Evolutionary conservation across 2,329 filamentous ascomycete genomes (phyloP).

Genomic region (Aspergillus transmontanensis): DNA sequence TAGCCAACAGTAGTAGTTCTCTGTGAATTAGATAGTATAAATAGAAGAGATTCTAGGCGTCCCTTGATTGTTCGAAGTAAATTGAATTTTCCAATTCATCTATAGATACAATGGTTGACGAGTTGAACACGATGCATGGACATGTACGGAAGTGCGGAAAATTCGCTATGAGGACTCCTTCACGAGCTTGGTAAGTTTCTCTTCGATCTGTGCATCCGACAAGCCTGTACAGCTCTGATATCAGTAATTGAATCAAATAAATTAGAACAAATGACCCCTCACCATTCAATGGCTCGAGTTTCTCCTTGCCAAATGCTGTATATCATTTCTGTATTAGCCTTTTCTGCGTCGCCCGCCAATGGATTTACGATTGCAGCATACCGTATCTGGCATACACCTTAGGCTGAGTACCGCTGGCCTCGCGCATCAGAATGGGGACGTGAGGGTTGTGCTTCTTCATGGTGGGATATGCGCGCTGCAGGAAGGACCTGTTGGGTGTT

Average conservation of each 20-base stretch:
- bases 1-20: conserved; percentile 28
- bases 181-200: conserved; percentile 65
- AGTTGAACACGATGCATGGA: conserved; percentile 29
- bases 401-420: conserved; percentile 81
- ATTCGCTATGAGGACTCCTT: conserved; percentile 48
- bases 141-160: conserved; percentile 23
- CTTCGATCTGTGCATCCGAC: conserved; percentile 71
- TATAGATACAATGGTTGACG: conserved; percentile 41
- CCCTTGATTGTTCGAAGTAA: background rate
- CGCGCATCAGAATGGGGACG: conserved; percentile 90
- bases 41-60: conserved; percentile 2
- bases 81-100: conserved; percentile 35
- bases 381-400: conserved; percentile 92
- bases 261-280: conserved; percentile 22
- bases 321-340: conserved; percentile 19
- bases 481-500: conserved; percentile 68
- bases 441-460: conserved; percentile 99
- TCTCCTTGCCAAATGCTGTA: conserved; percentile 68
- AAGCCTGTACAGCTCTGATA: conserved; percentile 51
- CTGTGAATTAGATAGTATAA: conserved; percentile 20
- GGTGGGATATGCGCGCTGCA: conserved; percentile 87
- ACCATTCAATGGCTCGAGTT: conserved; percentile 65
- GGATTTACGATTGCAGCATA: conserved; percentile 46
- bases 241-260: conserved; percentile 14
- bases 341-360: background rate